phyloP scores from a whole-genome alignment of 2,329 filamentous ascomycete species.

The Pseudogymnoascus sp. region DNA sequence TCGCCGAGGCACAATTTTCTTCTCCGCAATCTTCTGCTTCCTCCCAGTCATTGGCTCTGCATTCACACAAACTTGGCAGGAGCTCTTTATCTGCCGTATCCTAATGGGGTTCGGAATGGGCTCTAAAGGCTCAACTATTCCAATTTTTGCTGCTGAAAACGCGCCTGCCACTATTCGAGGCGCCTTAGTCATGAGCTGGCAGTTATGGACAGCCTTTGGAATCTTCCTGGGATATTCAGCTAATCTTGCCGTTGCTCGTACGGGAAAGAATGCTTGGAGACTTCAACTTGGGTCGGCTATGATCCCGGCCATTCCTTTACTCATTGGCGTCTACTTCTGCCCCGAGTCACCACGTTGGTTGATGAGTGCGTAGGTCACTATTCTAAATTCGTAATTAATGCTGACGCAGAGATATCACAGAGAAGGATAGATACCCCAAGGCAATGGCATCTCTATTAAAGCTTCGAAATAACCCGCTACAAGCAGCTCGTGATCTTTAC shows the following conservation, averaged over 20 bases:
- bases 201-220: constrained; percentile 47
- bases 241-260: constrained; percentile 54
- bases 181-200: constrained; percentile 46
- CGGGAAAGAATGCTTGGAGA: constrained; percentile 52
- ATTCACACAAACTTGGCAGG: constrained; percentile 47
- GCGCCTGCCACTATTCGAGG: constrained; percentile 45
- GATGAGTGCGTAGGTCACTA: constrained; percentile 34
- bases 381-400: not conserved
- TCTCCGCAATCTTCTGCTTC: constrained; percentile 53
- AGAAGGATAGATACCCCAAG: constrained; percentile 45
- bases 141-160: constrained; percentile 47
- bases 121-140: constrained; percentile 42
- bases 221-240: constrained; percentile 59
- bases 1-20: constrained; percentile 55
- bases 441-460: constrained; percentile 48
- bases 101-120: constrained; percentile 56
- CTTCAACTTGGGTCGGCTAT: constrained; percentile 57
- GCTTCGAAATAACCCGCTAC: constrained; percentile 49
- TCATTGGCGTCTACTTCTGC: constrained; percentile 49
- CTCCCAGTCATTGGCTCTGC: constrained; percentile 53
- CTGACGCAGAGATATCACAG: constrained; percentile 13
- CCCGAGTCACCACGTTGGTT: constrained; percentile 59
- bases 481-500: constrained; percentile 54
- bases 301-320: constrained; percentile 53
- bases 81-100: constrained; percentile 47